Evolutionary conservation across 352 stramenopile species (phyloP), one percentile per base, ranked within the genome.

Genomic region (Globisporangium camurandrum): DNA sequence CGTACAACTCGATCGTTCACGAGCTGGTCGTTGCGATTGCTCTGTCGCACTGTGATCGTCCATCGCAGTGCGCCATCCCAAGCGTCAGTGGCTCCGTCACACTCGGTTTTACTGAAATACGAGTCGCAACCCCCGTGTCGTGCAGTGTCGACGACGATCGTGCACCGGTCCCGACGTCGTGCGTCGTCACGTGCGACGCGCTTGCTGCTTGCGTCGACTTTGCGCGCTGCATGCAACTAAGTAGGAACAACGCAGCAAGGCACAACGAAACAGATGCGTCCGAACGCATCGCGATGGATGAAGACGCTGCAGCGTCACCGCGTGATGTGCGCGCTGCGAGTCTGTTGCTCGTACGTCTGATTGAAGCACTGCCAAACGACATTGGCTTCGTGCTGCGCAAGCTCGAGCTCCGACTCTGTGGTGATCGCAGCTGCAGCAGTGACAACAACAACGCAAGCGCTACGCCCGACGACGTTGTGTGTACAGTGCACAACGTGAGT

Each of bases 51-150:
- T 23, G 61, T 47, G 28, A 26, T 43, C 23, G 40, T 16, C 26
- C 42, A 30, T 5, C 38, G 11, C 20, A 39, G 2, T 40, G 43
- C 8, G n/a, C 24, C n/a, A 26, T 38, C 14, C 30, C 59, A 34
- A 48, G 30, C 26, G 40, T 55, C n/a, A 59, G 45, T 22, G 39
- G 33, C 3, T 31, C 23, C 23, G 8, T 62, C 2, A 3, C 46
- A 39, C 38, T 78, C 43, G 66, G 60, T 33, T 10, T 7, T 6
- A 64, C 55, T 26, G 57, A 75, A 44, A 30, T 78, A 19, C 55
- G 38, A 31, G n/a, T 80, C 16, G 37, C 26, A 11, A 46, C 62
- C 20, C 61, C 57, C 45, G n/a, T 66, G 9, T 66, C 61, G 10
- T 24, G 46, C 24, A 23, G 47, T 20, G 20, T 9, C 19, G 28